Evolutionary conservation across 2,329 filamentous ascomycete genomes (phyloP).

Genomic region (Fusarium marasasianum): DNA sequence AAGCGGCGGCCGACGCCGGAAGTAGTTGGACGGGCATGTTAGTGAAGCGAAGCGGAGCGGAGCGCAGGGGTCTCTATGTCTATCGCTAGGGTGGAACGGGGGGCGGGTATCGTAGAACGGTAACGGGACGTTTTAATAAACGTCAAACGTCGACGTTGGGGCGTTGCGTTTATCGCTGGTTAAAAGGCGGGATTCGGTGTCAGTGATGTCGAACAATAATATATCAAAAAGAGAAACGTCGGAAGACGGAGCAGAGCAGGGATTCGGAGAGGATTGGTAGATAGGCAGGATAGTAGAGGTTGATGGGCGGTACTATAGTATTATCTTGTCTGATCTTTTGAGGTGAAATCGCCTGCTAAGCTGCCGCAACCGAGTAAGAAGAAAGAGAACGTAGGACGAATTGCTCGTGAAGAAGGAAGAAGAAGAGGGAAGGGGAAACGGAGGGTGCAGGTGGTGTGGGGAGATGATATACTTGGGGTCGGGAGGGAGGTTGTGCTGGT

Average conservation of each 20-base stretch:
- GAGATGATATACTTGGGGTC: conserved; percentile 48
- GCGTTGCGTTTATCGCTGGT: conserved; percentile 12
- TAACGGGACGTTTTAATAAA: conserved; percentile 12
- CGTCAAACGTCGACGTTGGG: conserved; percentile 6
- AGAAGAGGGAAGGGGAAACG: conserved; percentile 56
- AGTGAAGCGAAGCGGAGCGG: conserved; percentile 35
- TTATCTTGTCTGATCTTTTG: conserved; percentile 30
- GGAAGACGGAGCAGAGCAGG: conserved; percentile 61
- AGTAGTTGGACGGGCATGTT: conserved; percentile 91
- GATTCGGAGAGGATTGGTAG: conserved; percentile 26
- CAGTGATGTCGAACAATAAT: conserved; percentile 47
- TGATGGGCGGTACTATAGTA: conserved; percentile 14
- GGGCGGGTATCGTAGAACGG: conserved; percentile 14
- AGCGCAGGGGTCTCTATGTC: conserved; percentile 18
- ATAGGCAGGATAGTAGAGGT: conserved; percentile 5
- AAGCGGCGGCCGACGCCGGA: conserved; percentile 94
- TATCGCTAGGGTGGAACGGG: conserved; percentile 12
- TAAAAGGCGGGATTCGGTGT: conserved; percentile 22
- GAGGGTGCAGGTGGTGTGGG: conserved; percentile 49
- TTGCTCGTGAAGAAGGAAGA: conserved; percentile 61
- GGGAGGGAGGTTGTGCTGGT: background rate
- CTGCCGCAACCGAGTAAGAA: conserved; percentile 65
- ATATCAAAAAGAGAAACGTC: conserved; percentile 56
- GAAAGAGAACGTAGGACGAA: conserved; percentile 67
- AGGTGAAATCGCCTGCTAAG: conserved; percentile 65